Base-by-base conservation (phyloP, 2,329 filamentous ascomycete genomes). In the Colletotrichum liaoningense region DNA sequence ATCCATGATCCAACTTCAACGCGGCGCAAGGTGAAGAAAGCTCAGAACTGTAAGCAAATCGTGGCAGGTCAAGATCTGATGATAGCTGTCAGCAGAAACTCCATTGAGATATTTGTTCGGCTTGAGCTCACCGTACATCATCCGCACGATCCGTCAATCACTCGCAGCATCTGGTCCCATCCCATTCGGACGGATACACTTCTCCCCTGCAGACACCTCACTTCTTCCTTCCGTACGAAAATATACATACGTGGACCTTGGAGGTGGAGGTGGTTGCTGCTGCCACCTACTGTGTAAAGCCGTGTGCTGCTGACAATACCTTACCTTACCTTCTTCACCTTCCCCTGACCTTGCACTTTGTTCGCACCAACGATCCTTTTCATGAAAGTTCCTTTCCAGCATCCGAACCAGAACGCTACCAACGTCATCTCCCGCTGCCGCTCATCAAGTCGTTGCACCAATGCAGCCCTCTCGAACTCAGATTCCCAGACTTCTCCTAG, bases 371-470 rank as follows among this genome's bases (percentile, higher is more conserved):
- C 30, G 49, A 64, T 65, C 56, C 55, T 56, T 58, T 58, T 59
- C 59, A 60, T 72, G 69, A 69, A 72, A 69, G 42, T 63, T 35
- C 38, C 70, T n/a, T 49, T 54, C 59, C 59, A 52, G 64, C 46
- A 60, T 30, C 55, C 66, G 55, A 69, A 46, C 55, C 63, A 73
- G 33, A 70, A 56, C 60, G 46, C 59, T 57, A 73, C 66, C 60
- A 63, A 63, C 59, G 55, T 69, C 66, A 69, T 69, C 60, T 69
- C 56, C 56, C 56, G 63, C 63, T 26, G 28, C 57, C 57, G 57
- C 42, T n/a, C 63, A 68, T 72, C 69, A 35, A 49, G 19, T 57
- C 64, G 63, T 68, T n/a, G 28, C 35, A 49, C 19, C 42, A 19
- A n/a, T 49, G 42, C 42, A 63, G 28, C 24, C 22, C 52, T 55